Conservation (phyloP, 805 yeast genomes). For the Priceomyces fermenticarens region DNA sequence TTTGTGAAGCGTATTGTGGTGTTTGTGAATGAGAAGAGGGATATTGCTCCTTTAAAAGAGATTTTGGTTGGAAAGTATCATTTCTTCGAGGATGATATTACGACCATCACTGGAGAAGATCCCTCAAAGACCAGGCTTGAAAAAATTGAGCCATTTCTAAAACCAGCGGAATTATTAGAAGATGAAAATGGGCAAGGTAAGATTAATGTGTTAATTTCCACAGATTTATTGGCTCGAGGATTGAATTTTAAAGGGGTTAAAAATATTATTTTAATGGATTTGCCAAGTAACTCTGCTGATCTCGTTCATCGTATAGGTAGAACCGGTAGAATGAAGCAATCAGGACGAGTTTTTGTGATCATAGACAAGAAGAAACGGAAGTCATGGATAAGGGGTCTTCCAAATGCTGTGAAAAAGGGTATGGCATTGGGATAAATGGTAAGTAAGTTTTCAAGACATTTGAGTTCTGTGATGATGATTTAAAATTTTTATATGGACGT, state of each 20-base stretch:
- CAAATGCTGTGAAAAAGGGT: slow-evolving; percentile 59
- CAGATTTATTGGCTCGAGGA: slow-evolving; percentile 90
- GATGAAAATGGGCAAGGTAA: slow-evolving; percentile 24
- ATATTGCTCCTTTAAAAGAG: slow-evolving; percentile 57
- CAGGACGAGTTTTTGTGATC: slow-evolving; percentile 83
- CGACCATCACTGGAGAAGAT: slow-evolving; percentile 67
- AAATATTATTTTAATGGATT: slow-evolving; percentile 79
- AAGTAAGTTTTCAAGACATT: slow-evolving; percentile 2
- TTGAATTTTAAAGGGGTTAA: slow-evolving; percentile 78
- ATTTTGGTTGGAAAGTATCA: slow-evolving; percentile 43
- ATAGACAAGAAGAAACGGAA: slow-evolving; percentile 66
- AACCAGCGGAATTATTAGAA: slow-evolving; percentile 50
- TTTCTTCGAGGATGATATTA: slow-evolving; percentile 44
- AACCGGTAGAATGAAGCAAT: slow-evolving; percentile 87
- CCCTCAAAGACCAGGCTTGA: slow-evolving; percentile 55
- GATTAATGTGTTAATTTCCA: slow-evolving; percentile 74
- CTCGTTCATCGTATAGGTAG: slow-evolving; percentile 90
- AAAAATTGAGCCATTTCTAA: slow-evolving; percentile 60
- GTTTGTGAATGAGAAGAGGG: slow-evolving; percentile 74
- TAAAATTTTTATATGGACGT: slow-evolving; percentile 34
- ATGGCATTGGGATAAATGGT: slow-evolving; percentile 26
- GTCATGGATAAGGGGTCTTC: slow-evolving; percentile 80
- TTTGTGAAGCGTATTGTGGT: slow-evolving; percentile 76
- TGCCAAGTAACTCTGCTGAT: slow-evolving; percentile 83
- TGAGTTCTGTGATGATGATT: slow-evolving; percentile 24